These are phyloP conservation scores for Symbiodinium natans DNA, from an alignment of 73 alveolate genomes.

Conservation along the genomic window DNA sequence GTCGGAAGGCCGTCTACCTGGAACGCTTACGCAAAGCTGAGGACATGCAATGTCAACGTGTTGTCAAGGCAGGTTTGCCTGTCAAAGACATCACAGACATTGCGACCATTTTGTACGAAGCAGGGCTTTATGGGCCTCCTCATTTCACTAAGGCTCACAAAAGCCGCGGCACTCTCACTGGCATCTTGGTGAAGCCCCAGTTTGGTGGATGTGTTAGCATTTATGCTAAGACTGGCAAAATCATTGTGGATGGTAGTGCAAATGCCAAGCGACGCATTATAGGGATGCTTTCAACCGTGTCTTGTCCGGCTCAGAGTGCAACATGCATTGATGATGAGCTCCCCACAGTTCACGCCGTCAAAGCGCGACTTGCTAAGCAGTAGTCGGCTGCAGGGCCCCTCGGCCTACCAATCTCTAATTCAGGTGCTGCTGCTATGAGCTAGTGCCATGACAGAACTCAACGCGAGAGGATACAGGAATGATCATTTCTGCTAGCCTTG, in stretches of 20 bases:
- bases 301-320: neutral
- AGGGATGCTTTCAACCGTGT: neutral
- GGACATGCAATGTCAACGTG: neutral
- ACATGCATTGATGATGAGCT: neutral
- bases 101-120: neutral
- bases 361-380: neutral
- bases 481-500: too few species aligned
- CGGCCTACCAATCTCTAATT: too few species aligned
- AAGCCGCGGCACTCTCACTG: neutral
- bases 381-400: too few species aligned
- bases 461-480: too few species aligned
- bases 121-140: conserved; percentile 1
- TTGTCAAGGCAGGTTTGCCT: neutral
- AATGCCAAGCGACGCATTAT: neutral
- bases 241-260: neutral
- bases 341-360: neutral
- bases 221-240: neutral
- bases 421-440: too few species aligned
- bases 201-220: neutral
- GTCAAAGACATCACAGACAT: neutral
- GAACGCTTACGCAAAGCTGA: neutral
- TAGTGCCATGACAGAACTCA: too few species aligned
- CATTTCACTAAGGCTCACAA: conserved; percentile 10
- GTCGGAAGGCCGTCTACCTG: neutral
- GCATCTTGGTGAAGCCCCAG: conserved; percentile 3